phyloP scores from a whole-genome alignment of 768 basidiomycete species.

The Gyrodon lividus region DNA sequence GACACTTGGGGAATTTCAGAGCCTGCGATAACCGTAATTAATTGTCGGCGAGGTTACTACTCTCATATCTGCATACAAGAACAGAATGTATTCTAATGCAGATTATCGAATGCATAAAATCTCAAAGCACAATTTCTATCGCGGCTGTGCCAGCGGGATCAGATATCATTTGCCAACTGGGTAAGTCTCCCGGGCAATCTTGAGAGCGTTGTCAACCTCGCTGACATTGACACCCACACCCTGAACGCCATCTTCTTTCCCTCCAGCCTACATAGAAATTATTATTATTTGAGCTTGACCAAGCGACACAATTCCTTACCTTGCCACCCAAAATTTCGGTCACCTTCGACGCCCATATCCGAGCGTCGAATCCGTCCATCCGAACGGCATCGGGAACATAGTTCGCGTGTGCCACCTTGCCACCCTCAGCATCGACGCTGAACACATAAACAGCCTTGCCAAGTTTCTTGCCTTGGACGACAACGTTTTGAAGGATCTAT shows the following conservation, averaged over 20 bases:
- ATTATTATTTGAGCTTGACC: conserved; percentile 9
- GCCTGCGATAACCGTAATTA: no score
- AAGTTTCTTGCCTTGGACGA: conserved; percentile 75
- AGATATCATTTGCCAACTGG: conserved; percentile 18
- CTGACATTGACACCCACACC: conserved; percentile 74
- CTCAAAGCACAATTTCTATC: neutral
- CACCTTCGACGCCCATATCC: conserved; percentile 83
- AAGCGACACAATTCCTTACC: conserved; percentile 43
- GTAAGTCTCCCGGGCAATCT: conserved; percentile 48
- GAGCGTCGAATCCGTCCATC: conserved; percentile 72
- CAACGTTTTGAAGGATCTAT: conserved; percentile 74
- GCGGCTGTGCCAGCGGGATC: neutral
- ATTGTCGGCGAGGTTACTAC: no score
- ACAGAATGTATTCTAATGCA: neutral
- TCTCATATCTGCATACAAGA: no score
- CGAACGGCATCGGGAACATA: conserved; percentile 65
- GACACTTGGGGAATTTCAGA: no score
- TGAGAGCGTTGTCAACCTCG: conserved; percentile 67
- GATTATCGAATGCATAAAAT: neutral
- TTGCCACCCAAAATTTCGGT: conserved; percentile 86
- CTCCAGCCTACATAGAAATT: conserved; percentile 67
- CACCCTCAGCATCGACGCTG: conserved; percentile 64
- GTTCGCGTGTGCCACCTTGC: conserved; percentile 87
- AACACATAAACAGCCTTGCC: conserved; percentile 87
- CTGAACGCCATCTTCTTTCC: conserved; percentile 89